Evolutionary conservation across 805 yeast species (phyloP).

Genomic region (Scheffersomyces amazonensis): DNA sequence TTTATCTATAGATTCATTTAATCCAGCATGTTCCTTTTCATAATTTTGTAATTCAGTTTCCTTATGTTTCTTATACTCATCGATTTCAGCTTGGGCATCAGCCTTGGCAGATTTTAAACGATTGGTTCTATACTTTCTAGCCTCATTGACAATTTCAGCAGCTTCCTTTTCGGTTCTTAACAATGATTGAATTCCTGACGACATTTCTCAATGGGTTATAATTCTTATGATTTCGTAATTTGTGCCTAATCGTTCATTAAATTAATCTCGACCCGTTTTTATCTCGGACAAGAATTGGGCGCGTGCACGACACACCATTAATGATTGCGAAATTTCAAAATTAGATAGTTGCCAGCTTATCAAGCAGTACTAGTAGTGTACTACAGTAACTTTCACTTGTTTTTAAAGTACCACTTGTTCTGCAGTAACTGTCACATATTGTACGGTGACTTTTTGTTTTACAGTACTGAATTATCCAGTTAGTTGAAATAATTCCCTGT

Average conservation of each 20-base stretch:
- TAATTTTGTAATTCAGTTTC: slow-evolving; percentile 75
- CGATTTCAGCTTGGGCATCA: slow-evolving; percentile 89
- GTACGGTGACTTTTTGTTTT: too few species aligned
- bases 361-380: too few species aligned
- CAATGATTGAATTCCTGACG: slow-evolving; percentile 64
- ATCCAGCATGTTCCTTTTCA: slow-evolving; percentile 71
- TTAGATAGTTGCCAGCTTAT: too few species aligned
- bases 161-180: slow-evolving; percentile 94
- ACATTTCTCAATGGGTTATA: slow-evolving; percentile 11
- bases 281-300: background rate
- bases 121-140: slow-evolving; percentile 85
- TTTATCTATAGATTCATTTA: slow-evolving; percentile 71
- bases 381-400: too few species aligned
- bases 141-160: slow-evolving; percentile 91
- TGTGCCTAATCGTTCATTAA: too few species aligned
- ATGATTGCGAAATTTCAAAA: too few species aligned
- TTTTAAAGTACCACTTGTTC: too few species aligned
- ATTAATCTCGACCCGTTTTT: background rate
- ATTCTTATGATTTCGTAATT: too few species aligned
- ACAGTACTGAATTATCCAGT: too few species aligned
- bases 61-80: slow-evolving; percentile 78
- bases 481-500: too few species aligned
- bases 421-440: too few species aligned
- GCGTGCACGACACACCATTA: slow-evolving; percentile 1
- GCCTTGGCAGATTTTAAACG: slow-evolving; percentile 91